These are phyloP conservation scores for Tympanopsis confertula DNA, from an alignment of 2,329 filamentous ascomycete genomes.

Conservation along the genomic window DNA sequence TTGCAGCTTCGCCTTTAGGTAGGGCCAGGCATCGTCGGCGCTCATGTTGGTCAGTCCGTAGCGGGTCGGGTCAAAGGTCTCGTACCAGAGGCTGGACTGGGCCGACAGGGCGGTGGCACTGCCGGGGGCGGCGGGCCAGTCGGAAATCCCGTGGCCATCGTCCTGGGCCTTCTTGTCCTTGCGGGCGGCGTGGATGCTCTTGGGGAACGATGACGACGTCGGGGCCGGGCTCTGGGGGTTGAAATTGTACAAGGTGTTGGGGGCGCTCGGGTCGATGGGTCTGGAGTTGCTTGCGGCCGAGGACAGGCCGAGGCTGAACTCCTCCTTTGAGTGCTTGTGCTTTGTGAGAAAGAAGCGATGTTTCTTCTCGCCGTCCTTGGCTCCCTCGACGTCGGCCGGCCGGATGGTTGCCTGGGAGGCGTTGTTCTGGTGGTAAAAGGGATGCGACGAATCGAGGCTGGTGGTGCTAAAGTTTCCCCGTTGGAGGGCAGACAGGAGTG, in stretches of 20 bases:
- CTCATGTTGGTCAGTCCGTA: constrained; percentile 62
- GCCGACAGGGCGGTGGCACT: constrained; percentile 29
- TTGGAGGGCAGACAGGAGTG: constrained; percentile 54
- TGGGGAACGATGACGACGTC: constrained; percentile 57
- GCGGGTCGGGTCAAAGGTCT: constrained; percentile 41
- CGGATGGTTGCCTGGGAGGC: constrained; percentile 67
- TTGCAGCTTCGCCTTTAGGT: constrained; percentile 63
- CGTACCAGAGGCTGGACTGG: constrained; percentile 29
- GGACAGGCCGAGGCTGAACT: constrained; percentile 60
- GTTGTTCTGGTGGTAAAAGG: constrained; percentile 65
- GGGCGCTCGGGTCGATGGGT: constrained; percentile 63
- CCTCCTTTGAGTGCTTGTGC: constrained; percentile 64
- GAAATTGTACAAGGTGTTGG: constrained; percentile 70
- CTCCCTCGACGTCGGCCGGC: constrained; percentile 41
- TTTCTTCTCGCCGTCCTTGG: constrained; percentile 65
- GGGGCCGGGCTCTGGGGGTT: constrained; percentile 63
- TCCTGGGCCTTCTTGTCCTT: constrained; percentile 62
- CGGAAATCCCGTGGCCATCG: constrained; percentile 45
- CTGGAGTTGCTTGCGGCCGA: constrained; percentile 68
- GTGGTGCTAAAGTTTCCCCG: constrained; percentile 60
- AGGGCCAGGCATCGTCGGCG: constrained; percentile 71
- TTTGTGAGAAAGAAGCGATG: constrained; percentile 73
- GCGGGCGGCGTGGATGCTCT: constrained; percentile 69
- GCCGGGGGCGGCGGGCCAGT: constrained; percentile 43
- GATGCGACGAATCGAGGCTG: constrained; percentile 55